Percentiles rank a stretch among this genome's conserved stretches.
Conservation (phyloP, 192 early-diverging fungal genomes). For the Coemansia sp. region DNA sequence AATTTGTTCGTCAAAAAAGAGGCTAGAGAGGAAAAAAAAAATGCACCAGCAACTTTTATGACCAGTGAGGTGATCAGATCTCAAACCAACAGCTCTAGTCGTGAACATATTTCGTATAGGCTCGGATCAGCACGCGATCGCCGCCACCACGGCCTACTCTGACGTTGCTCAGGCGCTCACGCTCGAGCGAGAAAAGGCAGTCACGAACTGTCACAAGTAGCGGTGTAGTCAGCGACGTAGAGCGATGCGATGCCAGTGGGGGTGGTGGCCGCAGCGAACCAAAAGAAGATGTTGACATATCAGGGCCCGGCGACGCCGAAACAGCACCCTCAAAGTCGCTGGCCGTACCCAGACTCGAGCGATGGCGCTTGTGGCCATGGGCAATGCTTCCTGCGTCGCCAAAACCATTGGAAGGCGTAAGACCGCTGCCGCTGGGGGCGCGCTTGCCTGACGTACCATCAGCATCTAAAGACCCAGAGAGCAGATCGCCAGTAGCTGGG, state of each 20-base stretch:
- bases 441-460: conserved; percentile 7
- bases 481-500: not conserved
- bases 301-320: conserved; percentile 23
- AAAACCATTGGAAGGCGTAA: not conserved
- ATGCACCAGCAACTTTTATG: not conserved
- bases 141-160: conserved; percentile 48
- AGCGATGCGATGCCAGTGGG: conserved; percentile 29
- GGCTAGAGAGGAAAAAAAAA: not conserved
- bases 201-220: conserved; percentile 70
- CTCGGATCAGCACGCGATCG: conserved; percentile 47
- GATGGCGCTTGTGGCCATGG: conserved; percentile 30
- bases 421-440: conserved; percentile 14
- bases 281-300: conserved; percentile 6
- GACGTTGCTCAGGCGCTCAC: conserved; percentile 57
- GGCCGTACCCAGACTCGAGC: conserved; percentile 27
- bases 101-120: conserved; percentile 26
- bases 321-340: conserved; percentile 35
- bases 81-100: not conserved
- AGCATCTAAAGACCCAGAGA: not conserved
- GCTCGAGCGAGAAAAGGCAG: conserved; percentile 75
- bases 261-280: conserved; percentile 13
- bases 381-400: conserved; percentile 1
- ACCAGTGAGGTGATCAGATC: not conserved
- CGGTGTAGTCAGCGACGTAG: conserved; percentile 42
- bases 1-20: not conserved